Base-by-base conservation (phyloP, 257 asterid genomes). In the Gardenia jasminoides region DNA sequence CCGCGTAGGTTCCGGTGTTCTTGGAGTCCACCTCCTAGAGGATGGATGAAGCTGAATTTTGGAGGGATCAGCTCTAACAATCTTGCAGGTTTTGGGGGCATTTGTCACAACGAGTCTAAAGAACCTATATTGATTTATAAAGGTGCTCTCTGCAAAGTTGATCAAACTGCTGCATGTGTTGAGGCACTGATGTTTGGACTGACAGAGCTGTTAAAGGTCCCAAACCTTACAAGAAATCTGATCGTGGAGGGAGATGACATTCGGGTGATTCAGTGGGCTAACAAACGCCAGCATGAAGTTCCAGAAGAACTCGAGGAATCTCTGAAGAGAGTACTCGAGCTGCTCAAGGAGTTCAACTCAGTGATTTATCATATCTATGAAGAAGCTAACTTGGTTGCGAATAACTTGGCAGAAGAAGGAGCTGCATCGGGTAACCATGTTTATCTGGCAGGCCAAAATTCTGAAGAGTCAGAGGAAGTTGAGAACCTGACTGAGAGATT, bases 11-110 rank as follows among this genome's bases (percentile, higher is more conserved):
- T 41, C 24, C 50, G 81, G n/a, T 70, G 71, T 22, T 17, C 31
- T 28, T 26, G n/a, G 36, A 19, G 19, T 6, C 36, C 41, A n/a
- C 77, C 77, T 59, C 52, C 77, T 11, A 41, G 28, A 19, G 77
- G 72, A n/a, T 78, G 81, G 77, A 70, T 78, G 41, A 78, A 78
- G 65, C 26, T 78, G 56, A 56, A 78, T 39, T 69, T 78, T 20
- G 47, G 26, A 41, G 76, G 76, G 24, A 78, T 12, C 0, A 75
- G 64, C 41, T 24, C 28, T 26, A 20, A 28, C 6, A 48, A 10
- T 13, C 20, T 4, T 47, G 62, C 13, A 5, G 62, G 64, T 47
- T 72, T 3, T 72, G 62, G 76, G 15, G 76, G 76, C 5, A 72
- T 72, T 7, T 72, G 64, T 47, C 33, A 48, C 62, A 47, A 72